Conservation (phyloP, 2,329 filamentous ascomycete species). For the Exophiala spinifera region DNA sequence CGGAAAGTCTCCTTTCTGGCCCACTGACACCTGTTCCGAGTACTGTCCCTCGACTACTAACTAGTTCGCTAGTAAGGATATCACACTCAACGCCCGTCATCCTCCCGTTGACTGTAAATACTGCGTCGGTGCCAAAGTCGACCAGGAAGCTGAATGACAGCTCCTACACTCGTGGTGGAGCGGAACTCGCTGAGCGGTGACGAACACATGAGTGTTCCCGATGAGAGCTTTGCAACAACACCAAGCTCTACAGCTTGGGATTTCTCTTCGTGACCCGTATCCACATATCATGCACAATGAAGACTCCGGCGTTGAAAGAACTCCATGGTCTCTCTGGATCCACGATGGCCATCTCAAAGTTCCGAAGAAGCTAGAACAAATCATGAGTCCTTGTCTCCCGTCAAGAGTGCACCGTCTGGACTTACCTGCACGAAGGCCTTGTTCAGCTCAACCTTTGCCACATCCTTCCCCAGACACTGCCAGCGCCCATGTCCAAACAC, state of each 20-base stretch:
- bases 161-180: too few species aligned
- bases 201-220: too few species aligned
- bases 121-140: too few species aligned
- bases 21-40: too few species aligned
- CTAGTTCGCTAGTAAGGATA: too few species aligned
- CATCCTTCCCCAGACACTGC: conserved; percentile 47
- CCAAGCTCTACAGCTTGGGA: neutral
- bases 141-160: too few species aligned
- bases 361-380: conserved; percentile 19
- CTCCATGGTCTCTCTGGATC: conserved; percentile 21
- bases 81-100: too few species aligned
- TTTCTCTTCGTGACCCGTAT: conserved; percentile 17
- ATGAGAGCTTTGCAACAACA: too few species aligned
- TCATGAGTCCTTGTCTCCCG: neutral
- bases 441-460: conserved; percentile 50
- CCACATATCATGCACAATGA: conserved; percentile 23
- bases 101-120: too few species aligned
- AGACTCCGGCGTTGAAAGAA: conserved; percentile 17
- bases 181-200: too few species aligned
- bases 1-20: too few species aligned
- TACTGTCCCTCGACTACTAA: too few species aligned
- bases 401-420: neutral
- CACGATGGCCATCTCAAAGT: conserved; percentile 23
- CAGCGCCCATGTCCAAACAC: conserved; percentile 48
- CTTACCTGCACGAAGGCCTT: conserved; percentile 50